phyloP scores from a whole-genome alignment of 495 filamentous ascomycete species.

The Daldinia childiae region DNA sequence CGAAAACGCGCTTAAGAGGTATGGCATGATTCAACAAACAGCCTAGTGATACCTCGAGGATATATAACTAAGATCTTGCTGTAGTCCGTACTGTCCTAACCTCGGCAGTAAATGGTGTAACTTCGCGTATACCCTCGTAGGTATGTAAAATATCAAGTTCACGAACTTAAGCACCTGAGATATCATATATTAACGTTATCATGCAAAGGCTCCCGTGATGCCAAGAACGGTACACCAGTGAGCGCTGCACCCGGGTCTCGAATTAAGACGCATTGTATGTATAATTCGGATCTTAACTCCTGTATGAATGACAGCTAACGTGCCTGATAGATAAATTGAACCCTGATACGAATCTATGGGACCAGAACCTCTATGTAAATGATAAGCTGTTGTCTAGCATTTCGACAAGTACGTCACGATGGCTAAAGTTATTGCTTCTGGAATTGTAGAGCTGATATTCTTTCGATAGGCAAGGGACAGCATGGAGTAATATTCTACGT shows the following conservation, averaged over 20 bases:
- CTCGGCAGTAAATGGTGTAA: neutral
- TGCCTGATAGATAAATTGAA: neutral
- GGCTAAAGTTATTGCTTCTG: too few relatives aligned
- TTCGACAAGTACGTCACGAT: neutral
- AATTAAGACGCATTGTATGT: neutral
- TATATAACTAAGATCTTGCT: neutral
- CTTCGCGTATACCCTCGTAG: neutral
- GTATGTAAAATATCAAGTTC: neutral
- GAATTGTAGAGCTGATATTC: too few relatives aligned
- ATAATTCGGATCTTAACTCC: neutral
- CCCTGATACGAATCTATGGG: neutral
- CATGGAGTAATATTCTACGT: neutral
- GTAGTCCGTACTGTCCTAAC: neutral
- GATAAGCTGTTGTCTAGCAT: neutral
- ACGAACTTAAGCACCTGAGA: neutral
- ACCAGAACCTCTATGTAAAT: neutral
- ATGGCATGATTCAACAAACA: neutral
- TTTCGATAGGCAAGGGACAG: neutral
- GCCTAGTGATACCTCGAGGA: neutral
- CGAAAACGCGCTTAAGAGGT: neutral
- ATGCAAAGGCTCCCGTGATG: neutral
- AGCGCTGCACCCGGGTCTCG: neutral
- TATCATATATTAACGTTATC: neutral
- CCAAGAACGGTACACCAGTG: neutral
- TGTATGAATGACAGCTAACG: neutral